Base-by-base conservation (phyloP, 1,284 basidiomycete genomes). In the Cryptococcus sp. region DNA sequence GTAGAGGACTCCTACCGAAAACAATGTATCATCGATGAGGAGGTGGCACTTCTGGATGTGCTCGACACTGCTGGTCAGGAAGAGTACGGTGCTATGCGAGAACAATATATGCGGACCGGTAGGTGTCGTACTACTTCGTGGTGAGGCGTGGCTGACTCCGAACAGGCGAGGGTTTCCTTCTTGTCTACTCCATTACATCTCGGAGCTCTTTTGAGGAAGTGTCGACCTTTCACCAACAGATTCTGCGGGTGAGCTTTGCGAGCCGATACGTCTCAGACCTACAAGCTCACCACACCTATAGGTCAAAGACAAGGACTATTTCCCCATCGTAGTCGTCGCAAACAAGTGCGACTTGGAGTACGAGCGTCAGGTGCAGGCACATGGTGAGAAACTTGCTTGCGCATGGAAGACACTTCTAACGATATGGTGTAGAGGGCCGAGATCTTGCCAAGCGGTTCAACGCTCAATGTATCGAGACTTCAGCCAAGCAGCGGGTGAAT, bases 301-400 rank as follows among this genome's bases (percentile, higher is more conserved):
- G 76, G 76, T 98, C 67, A 98, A 99, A 82, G 96, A 99, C 81
- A 91, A 92, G 79, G 96, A 99, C 80, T 88, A 87, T 50, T 97
- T 98, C 85, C 96, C 96, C 23, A 92, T 98, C 67, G 91, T 99
- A 62, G 89, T 99, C 52, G 93, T 98, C 8, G 96, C 93, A 39
- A 99, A 99, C 84, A 99, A 99, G 82, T 96, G 92, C 76, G 96
- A 99, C 80, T 81, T 99, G 73, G 96, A 99, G 77, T 96, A 91
- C 75, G 96, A 99, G 80, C 85, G 96, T 60, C 94, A 98, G 80
- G 96, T 99, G 17, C 91, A 92, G 75, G 91, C 90, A 83, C 93
- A 95, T 74, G 93, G 93, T 92, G 65, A 67, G 87, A 78, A 17
- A 25, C 20, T 11, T 25, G 17, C 11, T 22, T 8, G 20, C n/a